These are phyloP conservation scores for Sanghuangporus baumii DNA, from an alignment of 1,284 basidiomycete genomes.

Conservation along the genomic window DNA sequence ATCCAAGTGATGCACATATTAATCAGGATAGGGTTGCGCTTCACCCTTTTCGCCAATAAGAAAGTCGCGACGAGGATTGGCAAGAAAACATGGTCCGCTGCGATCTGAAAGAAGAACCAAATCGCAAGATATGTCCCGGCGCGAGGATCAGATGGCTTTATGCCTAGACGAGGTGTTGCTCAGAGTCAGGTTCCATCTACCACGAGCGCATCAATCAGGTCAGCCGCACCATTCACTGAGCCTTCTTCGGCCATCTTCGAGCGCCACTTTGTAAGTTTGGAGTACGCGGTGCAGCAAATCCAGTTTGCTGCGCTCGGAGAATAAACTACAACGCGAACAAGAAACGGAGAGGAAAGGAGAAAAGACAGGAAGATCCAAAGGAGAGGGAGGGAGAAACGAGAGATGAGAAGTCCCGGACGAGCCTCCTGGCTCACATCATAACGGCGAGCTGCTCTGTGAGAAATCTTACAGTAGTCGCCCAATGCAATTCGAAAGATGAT, in stretches of 20 bases:
- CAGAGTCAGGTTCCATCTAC: too few relatives aligned
- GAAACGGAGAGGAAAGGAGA: not conserved
- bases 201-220: not conserved
- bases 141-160: conserved; percentile 7
- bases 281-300: not conserved
- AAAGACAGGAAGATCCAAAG: not conserved
- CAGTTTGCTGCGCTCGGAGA: not conserved
- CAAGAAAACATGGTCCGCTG: conserved; percentile 43
- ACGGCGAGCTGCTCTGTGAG: not conserved
- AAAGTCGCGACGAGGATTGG: conserved; percentile 45
- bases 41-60: conserved; percentile 34
- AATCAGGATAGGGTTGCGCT: conserved; percentile 23
- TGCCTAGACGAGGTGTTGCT: not conserved
- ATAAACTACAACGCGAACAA: not conserved
- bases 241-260: not conserved
- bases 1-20: conserved; percentile 18
- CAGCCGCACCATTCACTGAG: not conserved
- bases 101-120: conserved; percentile 43
- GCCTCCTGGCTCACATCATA: not conserved
- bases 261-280: not conserved
- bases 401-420: not conserved
- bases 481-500: not conserved
- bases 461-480: not conserved
- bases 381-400: not conserved
- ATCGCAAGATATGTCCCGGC: conserved; percentile 17